Evolutionary conservation across 306 rosid genomes (phyloP), one percentile per base, ranked within the genome.

Genomic region (Quercus parvula): DNA sequence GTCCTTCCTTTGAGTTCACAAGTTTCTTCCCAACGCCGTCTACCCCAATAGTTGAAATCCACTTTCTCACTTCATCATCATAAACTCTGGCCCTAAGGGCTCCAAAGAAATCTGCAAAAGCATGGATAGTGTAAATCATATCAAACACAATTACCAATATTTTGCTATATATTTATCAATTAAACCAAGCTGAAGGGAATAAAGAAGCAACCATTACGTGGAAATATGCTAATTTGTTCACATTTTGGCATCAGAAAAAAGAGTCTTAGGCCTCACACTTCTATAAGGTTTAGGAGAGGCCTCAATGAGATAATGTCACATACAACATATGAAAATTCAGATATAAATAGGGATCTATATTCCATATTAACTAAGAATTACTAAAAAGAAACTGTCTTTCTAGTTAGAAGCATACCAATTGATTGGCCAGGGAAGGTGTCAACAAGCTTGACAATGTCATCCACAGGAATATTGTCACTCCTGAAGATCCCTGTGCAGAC

Each of bases 371-470:
- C 11, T 8, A 38, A 38, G 46, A 8, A 38, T 38, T 38, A 38
- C 46, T 9, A 25, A 2, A 30, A 15, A 1, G 7, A 63, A 17
- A 28, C 1, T 27, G 2, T 30, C 17, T 19, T 58, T 13, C 3
- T 75, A 12, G 20, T 54, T 30, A 24, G 38, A 2, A 73, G 63
- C 85, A 71, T 57, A 92, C 99, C 99, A 56, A 96, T 96, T 77
- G 98, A 93, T 85, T 96, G 99, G 25, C 99, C 99, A 0, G 99
- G 99, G 94, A 96, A 96, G 63, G 94, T 79, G 83, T 96, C 99
- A 38, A 96, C 99, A 69, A 96, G 33, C 88, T 84, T 93, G 73
- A 93, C 88, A 78, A 93, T 46, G 55, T 88, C 96, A 0, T 79
- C 84, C 0, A 27, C 62, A 25, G 90, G 6, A 5, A 96, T 31